phyloP scores from a whole-genome alignment of 75 land plant species.

The Larix kaempferi region DNA sequence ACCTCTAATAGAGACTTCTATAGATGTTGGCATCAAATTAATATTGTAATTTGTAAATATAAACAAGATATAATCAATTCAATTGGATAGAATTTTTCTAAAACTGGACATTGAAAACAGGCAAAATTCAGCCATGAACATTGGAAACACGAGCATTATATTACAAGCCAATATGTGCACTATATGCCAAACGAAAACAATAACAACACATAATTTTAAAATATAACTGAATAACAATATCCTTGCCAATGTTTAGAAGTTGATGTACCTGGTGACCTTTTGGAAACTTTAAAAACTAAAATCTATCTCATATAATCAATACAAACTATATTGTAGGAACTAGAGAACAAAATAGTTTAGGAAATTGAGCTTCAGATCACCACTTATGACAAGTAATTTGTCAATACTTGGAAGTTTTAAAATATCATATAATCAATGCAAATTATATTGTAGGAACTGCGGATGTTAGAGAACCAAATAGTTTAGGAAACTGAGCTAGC shows the following conservation, averaged over 20 bases:
- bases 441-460: too few species aligned
- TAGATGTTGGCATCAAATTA: too few species aligned
- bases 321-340: background rate
- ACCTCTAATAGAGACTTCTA: too few species aligned
- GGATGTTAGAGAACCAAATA: too few species aligned
- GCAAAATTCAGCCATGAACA: too few species aligned
- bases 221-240: background rate
- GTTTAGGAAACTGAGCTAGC: too few species aligned
- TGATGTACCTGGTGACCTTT: background rate
- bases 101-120: too few species aligned
- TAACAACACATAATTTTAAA: too few species aligned
- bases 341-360: background rate
- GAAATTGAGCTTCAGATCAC: background rate
- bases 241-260: background rate
- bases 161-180: background rate
- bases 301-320: background rate
- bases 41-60: too few species aligned
- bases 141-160: background rate
- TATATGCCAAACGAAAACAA: background rate
- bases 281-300: background rate
- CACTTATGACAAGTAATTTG: background rate
- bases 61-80: too few species aligned
- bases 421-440: too few species aligned
- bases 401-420: background rate
- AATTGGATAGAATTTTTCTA: too few species aligned